These are phyloP conservation scores for Arabidopsis lyrata DNA, from an alignment of 441 rosid genomes.

Conservation along the genomic window DNA sequence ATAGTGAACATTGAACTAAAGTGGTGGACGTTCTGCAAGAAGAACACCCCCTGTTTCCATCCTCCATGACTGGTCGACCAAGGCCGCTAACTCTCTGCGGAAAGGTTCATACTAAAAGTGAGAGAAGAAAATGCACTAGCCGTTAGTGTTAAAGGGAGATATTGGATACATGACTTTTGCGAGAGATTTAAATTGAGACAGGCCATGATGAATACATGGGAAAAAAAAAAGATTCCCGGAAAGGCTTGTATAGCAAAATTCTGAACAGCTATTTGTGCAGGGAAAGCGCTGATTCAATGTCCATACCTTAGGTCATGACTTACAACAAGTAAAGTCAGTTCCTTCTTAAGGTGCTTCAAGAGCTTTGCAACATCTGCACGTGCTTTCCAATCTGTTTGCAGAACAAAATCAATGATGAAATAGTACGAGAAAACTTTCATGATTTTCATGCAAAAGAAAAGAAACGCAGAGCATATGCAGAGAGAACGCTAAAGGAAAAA, in stretches of 20 bases:
- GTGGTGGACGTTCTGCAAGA: slow-evolving; percentile 58
- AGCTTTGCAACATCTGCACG: slow-evolving; percentile 91
- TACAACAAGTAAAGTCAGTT: slow-evolving; percentile 83
- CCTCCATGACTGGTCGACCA: slow-evolving; percentile 90
- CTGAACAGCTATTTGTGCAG: slow-evolving; percentile 7
- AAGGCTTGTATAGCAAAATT: neutral
- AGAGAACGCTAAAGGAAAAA: slow-evolving; percentile 8
- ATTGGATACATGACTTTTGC: neutral
- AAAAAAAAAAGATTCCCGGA: neutral
- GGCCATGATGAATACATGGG: neutral
- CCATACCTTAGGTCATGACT: slow-evolving; percentile 88
- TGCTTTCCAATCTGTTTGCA: slow-evolving; percentile 85
- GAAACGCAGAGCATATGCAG: slow-evolving; percentile 11
- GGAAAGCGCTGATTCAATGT: slow-evolving; percentile 2
- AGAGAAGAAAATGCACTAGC: slow-evolving; percentile 13
- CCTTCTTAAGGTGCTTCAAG: slow-evolving; percentile 82
- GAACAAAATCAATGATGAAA: slow-evolving; percentile 23
- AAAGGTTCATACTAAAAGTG: slow-evolving; percentile 15
- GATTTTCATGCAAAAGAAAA: slow-evolving; percentile 25
- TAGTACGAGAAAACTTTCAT: slow-evolving; percentile 15
- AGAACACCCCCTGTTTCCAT: slow-evolving; percentile 90
- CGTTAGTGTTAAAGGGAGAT: neutral
- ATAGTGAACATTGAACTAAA: slow-evolving; percentile 38
- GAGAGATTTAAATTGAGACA: neutral
- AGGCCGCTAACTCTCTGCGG: slow-evolving; percentile 70